Conservation (phyloP, 1,284 basidiomycete genomes). For the Ganoderma lingzhi region DNA sequence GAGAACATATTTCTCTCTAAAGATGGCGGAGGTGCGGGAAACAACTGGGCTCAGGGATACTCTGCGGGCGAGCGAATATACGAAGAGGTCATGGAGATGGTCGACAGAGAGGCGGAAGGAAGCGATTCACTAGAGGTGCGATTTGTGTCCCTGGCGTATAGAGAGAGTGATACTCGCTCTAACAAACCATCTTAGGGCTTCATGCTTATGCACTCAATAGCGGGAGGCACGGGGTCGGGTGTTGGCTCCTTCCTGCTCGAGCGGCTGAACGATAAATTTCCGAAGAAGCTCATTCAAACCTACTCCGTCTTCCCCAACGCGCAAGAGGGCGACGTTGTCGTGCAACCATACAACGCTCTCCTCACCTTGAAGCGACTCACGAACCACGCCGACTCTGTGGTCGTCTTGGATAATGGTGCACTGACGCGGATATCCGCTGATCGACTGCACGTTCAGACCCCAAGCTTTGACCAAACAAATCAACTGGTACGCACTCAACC, state of each 20-base stretch:
- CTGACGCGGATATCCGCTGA: conserved; percentile 92
- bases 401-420: conserved; percentile 97
- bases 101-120: conserved; percentile 98
- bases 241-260: conserved; percentile 97
- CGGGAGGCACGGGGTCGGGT: conserved; percentile 98
- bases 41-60: conserved; percentile 99
- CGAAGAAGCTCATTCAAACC: conserved; percentile 99
- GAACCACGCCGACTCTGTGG: conserved; percentile 97
- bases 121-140: conserved; percentile 96
- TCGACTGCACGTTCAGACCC: conserved; percentile 89
- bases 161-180: not conserved
- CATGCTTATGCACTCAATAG: conserved; percentile 99
- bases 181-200: conserved; percentile 77
- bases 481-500: conserved; percentile 72
- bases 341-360: conserved; percentile 98
- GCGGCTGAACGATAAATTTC: conserved; percentile 96
- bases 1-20: conserved; percentile 98
- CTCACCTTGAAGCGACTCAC: conserved; percentile 95
- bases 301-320: conserved; percentile 99
- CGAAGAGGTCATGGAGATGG: conserved; percentile 99
- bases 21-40: conserved; percentile 97
- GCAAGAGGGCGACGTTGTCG: conserved; percentile 92
- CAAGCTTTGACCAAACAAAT: conserved; percentile 95
- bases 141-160: not conserved
- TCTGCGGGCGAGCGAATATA: conserved; percentile 90